These are phyloP conservation scores for Amoebophrya sp. DNA, from an alignment of 169 alveolate species.

Conservation along the genomic window DNA sequence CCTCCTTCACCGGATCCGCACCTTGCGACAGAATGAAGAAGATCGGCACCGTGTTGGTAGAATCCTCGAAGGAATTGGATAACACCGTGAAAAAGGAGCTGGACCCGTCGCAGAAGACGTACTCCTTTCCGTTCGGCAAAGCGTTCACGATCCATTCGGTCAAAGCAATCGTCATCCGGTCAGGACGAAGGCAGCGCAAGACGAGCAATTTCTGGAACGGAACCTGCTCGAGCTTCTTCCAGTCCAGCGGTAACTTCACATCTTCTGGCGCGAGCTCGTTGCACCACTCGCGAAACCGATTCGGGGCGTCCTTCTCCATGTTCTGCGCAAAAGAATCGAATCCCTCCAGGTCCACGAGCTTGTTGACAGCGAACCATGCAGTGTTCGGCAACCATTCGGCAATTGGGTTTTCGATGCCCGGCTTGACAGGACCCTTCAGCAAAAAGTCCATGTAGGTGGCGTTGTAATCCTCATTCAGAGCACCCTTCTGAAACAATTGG, in stretches of 20 bases:
- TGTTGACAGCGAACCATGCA: constrained; percentile 83
- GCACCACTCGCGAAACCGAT: constrained; percentile 91
- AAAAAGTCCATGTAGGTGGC: constrained; percentile 72
- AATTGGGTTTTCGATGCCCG: constrained; percentile 80
- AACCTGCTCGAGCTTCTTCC: constrained; percentile 83
- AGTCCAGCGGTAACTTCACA: constrained; percentile 88
- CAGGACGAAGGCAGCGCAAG: constrained; percentile 88
- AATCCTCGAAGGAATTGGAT: constrained; percentile 71
- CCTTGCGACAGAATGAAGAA: constrained; percentile 91
- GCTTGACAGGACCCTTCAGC: constrained; percentile 73
- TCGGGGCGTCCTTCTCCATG: constrained; percentile 86
- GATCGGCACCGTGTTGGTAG: constrained; percentile 85
- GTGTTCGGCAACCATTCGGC: constrained; percentile 85
- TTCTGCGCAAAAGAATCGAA: constrained; percentile 72
- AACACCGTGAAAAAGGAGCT: constrained; percentile 75
- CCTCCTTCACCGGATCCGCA: constrained; percentile 87
- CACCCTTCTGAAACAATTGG: constrained; percentile 82
- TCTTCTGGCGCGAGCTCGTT: constrained; percentile 89
- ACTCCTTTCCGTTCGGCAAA: constrained; percentile 83
- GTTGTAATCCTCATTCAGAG: constrained; percentile 72
- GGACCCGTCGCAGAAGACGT: constrained; percentile 83
- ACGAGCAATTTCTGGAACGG: constrained; percentile 89
- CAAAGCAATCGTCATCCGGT: constrained; percentile 82
- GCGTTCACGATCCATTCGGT: constrained; percentile 80
- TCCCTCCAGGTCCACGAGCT: constrained; percentile 82